These are phyloP conservation scores for Yarrowia sp. DNA, from an alignment of 805 yeast genomes.

Conservation along the genomic window DNA sequence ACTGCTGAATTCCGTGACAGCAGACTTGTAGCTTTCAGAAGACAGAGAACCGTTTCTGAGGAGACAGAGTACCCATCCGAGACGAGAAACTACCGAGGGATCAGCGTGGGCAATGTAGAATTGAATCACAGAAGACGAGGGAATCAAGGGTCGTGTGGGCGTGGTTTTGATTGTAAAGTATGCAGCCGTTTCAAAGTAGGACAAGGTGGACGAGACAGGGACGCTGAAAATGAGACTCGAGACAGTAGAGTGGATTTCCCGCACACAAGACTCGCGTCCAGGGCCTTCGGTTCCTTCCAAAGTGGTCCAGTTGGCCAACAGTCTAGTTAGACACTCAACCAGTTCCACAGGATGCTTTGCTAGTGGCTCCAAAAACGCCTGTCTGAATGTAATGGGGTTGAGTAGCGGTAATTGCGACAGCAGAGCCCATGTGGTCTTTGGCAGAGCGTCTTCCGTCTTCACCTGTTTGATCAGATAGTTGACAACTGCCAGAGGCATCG, in stretches of 20 bases:
- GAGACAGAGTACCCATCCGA: neutral
- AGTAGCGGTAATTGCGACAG: neutral
- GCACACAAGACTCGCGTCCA: neutral
- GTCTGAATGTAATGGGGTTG: neutral
- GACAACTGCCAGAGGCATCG: neutral
- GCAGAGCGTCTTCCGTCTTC: neutral
- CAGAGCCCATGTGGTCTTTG: neutral
- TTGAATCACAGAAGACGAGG: neutral
- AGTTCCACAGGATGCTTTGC: neutral
- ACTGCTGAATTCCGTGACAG: neutral
- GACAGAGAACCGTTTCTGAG: conserved; percentile 2
- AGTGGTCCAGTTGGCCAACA: neutral
- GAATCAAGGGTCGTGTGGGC: neutral
- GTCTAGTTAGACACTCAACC: neutral
- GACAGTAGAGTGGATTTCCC: neutral
- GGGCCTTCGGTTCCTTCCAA: neutral
- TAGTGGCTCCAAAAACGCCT: neutral
- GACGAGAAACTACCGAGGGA: neutral
- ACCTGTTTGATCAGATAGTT: neutral
- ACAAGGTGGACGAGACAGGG: neutral
- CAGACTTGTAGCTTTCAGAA: neutral
- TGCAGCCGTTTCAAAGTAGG: neutral
- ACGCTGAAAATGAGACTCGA: neutral
- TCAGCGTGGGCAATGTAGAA: neutral
- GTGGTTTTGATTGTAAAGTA: neutral